Percentiles rank a stretch among this genome's conserved stretches.
phyloP scores from a whole-genome alignment of 306 rosid species.

The Corylus americana region DNA sequence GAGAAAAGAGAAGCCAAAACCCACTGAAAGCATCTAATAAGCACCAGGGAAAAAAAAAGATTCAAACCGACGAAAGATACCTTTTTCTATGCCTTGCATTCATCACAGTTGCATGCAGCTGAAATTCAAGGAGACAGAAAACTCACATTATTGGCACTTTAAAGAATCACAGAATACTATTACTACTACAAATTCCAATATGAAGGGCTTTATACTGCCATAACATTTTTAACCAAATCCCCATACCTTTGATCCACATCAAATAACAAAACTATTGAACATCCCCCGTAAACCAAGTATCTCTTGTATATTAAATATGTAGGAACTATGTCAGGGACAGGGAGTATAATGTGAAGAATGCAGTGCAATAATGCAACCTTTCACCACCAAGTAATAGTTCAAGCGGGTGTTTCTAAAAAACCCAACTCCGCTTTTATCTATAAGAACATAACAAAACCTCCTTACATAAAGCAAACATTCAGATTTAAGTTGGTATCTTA shows the following conservation, averaged over 20 bases:
- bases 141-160: conserved; percentile 4
- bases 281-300: neutral
- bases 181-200: neutral
- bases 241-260: neutral
- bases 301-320: neutral
- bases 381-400: neutral
- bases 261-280: neutral
- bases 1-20: conserved; percentile 14
- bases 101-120: conserved; percentile 90
- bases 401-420: neutral
- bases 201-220: neutral
- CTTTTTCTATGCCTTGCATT: conserved; percentile 66
- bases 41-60: conserved; percentile 13
- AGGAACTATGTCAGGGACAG: too few relatives aligned
- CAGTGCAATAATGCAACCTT: neutral
- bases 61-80: conserved; percentile 33
- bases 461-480: neutral
- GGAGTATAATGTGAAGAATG: neutral
- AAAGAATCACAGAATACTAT: neutral
- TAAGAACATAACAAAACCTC: neutral
- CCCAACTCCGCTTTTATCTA: neutral
- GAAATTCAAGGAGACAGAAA: conserved; percentile 32
- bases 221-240: neutral
- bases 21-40: conserved; percentile 2
- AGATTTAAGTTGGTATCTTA: neutral